Percentiles rank a stretch among this genome's conserved stretches.
phyloP scores from a whole-genome alignment of 805 yeast genomes.

The Metschnikowia corniflorae region DNA sequence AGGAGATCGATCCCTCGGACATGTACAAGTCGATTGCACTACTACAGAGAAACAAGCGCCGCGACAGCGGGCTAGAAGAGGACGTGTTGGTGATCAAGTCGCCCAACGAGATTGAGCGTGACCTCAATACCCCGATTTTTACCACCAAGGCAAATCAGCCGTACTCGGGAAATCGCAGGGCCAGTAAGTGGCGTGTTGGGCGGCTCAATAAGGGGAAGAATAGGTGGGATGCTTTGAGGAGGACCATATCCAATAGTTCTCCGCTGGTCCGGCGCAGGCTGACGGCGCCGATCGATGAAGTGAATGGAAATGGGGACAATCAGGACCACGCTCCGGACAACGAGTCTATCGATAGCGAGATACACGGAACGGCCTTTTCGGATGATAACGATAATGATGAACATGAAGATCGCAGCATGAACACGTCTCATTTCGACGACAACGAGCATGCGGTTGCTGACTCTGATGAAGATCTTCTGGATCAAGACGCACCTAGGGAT shows the following conservation, averaged over 20 bases:
- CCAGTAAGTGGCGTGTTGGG: slow-evolving; percentile 12
- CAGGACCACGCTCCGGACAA: slow-evolving; percentile 3
- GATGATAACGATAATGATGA: slow-evolving; percentile 7
- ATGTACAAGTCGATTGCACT: slow-evolving; percentile 80
- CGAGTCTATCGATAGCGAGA: slow-evolving; percentile 15
- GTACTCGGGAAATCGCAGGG: slow-evolving; percentile 3
- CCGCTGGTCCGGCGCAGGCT: slow-evolving; percentile 4
- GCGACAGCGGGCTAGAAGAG: slow-evolving; percentile 43
- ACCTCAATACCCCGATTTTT: slow-evolving; percentile 32
- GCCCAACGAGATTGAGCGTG: slow-evolving; percentile 65
- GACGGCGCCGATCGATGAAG: slow-evolving; percentile 1
- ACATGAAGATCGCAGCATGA: slow-evolving; percentile 2
- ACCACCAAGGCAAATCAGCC: slow-evolving; percentile 22
- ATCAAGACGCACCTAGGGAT: too few species aligned
- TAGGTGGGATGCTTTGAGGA: slow-evolving; percentile 23
- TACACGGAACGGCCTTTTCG: slow-evolving; percentile 2
- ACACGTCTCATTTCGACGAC: not conserved
- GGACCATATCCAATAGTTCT: slow-evolving; percentile 22
- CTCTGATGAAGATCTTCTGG: slow-evolving; percentile 3
- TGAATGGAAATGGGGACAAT: not conserved
- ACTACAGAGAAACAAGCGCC: slow-evolving; percentile 51
- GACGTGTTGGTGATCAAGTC: slow-evolving; percentile 76
- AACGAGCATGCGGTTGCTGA: not conserved
- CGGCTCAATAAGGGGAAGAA: slow-evolving; percentile 5
- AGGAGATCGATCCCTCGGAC: slow-evolving; percentile 68